phyloP scores from a whole-genome alignment of 108 stramenopile genomes.

The Schizochytrium sp. region DNA sequence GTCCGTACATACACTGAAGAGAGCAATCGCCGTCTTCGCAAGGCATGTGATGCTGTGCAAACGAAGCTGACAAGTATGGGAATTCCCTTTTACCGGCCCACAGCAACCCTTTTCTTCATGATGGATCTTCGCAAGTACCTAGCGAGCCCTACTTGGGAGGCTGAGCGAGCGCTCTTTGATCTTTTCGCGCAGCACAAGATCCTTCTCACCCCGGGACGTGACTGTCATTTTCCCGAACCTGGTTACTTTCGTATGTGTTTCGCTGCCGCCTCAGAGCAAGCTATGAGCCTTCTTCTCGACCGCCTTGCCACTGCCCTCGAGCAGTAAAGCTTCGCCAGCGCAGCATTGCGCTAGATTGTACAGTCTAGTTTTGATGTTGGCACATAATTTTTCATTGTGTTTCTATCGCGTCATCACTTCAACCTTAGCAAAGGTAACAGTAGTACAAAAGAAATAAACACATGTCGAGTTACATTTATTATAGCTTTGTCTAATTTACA shows the following conservation, averaged over 20 bases:
- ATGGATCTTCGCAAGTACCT: conserved; percentile 78
- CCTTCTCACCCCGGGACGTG: conserved; percentile 86
- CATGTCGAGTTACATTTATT: no score
- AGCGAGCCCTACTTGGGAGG: conserved; percentile 75
- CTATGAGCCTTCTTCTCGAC: conserved; percentile 71
- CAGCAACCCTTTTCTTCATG: conserved; percentile 87
- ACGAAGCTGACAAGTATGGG: conserved; percentile 84
- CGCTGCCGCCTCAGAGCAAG: conserved; percentile 82
- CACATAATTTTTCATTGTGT: no score
- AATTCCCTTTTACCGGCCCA: conserved; percentile 81
- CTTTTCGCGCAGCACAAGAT: conserved; percentile 79
- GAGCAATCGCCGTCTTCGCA: conserved; percentile 72
- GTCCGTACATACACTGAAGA: conserved; percentile 82
- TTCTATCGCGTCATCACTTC: no score
- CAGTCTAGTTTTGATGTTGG: no score
- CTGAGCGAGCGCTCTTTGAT: conserved; percentile 79
- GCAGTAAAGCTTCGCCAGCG: no score
- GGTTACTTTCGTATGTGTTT: conserved; percentile 91
- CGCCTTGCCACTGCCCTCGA: neutral
- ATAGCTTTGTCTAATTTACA: no score
- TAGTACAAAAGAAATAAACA: no score
- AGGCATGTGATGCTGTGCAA: conserved; percentile 79
- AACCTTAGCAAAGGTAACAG: no score
- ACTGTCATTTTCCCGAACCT: conserved; percentile 80
- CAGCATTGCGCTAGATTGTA: no score